Conservation (phyloP, 2,329 filamentous ascomycete species). For the Podosphaera fusca region DNA sequence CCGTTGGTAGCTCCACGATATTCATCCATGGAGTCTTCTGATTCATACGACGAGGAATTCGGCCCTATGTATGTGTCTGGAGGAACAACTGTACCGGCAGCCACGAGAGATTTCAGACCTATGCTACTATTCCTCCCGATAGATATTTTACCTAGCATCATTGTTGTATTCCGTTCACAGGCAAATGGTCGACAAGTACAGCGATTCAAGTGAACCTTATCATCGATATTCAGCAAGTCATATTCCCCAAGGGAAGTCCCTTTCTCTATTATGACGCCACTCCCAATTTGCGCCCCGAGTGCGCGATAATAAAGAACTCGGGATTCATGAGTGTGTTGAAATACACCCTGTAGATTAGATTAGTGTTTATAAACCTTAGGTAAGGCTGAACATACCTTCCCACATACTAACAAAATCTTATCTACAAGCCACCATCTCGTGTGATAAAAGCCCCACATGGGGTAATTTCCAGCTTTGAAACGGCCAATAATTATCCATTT, state of each 20-base stretch:
- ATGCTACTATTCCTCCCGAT: constrained; percentile 25
- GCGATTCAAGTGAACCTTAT: constrained; percentile 23
- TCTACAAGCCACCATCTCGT: constrained; percentile 35
- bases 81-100: constrained; percentile 25
- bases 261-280: constrained; percentile 23
- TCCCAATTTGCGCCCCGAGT: constrained; percentile 29
- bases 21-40: constrained; percentile 22
- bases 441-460: constrained; percentile 36
- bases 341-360: constrained; percentile 18
- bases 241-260: constrained; percentile 27
- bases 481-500: constrained; percentile 33
- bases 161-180: constrained; percentile 31
- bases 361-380: neutral
- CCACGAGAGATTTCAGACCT: constrained; percentile 25
- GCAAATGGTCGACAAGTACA: constrained; percentile 29
- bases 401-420: constrained; percentile 26
- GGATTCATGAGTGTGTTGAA: constrained; percentile 19
- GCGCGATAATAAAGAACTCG: constrained; percentile 25
- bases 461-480: constrained; percentile 28
- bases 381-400: constrained; percentile 14
- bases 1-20: neutral
- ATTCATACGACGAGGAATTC: constrained; percentile 34
- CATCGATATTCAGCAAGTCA: constrained; percentile 30
- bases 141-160: constrained; percentile 29
- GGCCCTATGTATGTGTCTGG: constrained; percentile 28